Evolutionary conservation across 2,329 filamentous ascomycete species (phyloP).

Genomic region (Coniochaeta ligniaria): DNA sequence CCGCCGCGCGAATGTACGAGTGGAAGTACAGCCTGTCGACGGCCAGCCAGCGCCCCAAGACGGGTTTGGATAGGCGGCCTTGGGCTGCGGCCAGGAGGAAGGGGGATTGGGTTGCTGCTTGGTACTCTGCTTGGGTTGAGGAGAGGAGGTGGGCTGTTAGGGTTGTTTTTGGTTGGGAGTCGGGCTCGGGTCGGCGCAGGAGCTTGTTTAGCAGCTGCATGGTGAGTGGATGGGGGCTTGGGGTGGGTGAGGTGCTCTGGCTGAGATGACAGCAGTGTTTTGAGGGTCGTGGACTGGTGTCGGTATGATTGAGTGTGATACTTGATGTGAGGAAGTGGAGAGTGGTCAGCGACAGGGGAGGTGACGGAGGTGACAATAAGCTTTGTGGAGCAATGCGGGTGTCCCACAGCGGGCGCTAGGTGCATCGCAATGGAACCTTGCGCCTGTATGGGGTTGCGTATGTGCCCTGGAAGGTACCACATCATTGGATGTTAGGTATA

Average conservation of each 20-base stretch:
- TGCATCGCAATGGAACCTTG: too few species aligned
- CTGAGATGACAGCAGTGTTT: too few species aligned
- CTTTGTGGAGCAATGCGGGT: not conserved
- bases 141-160: constrained; percentile 52
- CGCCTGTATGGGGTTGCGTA: too few species aligned
- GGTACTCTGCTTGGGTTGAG: constrained; percentile 37
- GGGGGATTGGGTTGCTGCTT: constrained; percentile 53
- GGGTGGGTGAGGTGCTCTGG: not conserved
- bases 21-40: constrained; percentile 68
- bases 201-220: not conserved
- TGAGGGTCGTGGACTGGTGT: not conserved
- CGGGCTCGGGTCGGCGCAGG: not conserved
- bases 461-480: too few species aligned
- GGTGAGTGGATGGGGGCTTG: not conserved
- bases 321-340: not conserved
- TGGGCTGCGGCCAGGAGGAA: constrained; percentile 60
- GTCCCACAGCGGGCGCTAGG: not conserved
- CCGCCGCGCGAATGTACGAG: constrained; percentile 61
- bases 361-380: not conserved
- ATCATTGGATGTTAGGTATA: too few species aligned
- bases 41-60: constrained; percentile 59
- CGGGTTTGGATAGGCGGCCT: constrained; percentile 48
- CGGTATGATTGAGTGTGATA: too few species aligned
- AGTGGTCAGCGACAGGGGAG: not conserved
- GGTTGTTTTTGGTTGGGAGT: constrained; percentile 11